Percentiles rank a stretch among this genome's conserved stretches.
These are phyloP conservation scores for Polychaeton citri DNA, from an alignment of 2,329 filamentous ascomycete genomes.

Conservation along the genomic window DNA sequence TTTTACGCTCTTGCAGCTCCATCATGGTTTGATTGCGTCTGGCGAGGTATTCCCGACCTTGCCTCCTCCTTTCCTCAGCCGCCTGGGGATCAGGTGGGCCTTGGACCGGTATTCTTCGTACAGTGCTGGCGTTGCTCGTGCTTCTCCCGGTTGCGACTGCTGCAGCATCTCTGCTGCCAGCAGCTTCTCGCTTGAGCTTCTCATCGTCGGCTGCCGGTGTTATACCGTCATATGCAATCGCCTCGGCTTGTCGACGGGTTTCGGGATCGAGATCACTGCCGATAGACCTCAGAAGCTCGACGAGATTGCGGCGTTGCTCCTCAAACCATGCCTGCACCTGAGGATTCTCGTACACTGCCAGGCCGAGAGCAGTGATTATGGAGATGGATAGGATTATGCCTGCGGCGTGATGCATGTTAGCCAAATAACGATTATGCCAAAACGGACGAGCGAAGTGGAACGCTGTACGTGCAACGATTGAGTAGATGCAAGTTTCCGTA, in stretches of 20 bases:
- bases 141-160: conserved; percentile 22
- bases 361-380: conserved; percentile 47
- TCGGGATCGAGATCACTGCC: conserved; percentile 41
- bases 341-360: conserved; percentile 51
- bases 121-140: conserved; percentile 10
- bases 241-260: conserved; percentile 22
- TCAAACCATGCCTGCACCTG: conserved; percentile 51
- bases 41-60: conserved; percentile 23
- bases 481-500: not conserved
- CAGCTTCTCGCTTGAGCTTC: conserved; percentile 16
- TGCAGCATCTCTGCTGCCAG: conserved; percentile 18
- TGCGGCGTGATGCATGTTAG: conserved; percentile 16
- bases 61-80: conserved; percentile 20
- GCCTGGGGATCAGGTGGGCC: conserved; percentile 17
- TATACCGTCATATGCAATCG: conserved; percentile 23
- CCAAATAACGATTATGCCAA: too few relatives aligned
- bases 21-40: conserved; percentile 21
- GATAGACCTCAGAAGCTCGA: conserved; percentile 43
- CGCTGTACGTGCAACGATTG: not conserved
- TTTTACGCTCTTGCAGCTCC: conserved; percentile 18
- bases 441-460: conserved; percentile 5
- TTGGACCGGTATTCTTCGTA: conserved; percentile 17
- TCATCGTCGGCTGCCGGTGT: conserved; percentile 19
- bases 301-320: conserved; percentile 47
- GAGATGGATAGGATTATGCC: conserved; percentile 50